A percentile compares a stretch with the other conserved stretches of the same genome.
These are phyloP conservation scores for Calonectria hongkongensis DNA, from an alignment of 2,329 filamentous ascomycete species.

Conservation along the genomic window DNA sequence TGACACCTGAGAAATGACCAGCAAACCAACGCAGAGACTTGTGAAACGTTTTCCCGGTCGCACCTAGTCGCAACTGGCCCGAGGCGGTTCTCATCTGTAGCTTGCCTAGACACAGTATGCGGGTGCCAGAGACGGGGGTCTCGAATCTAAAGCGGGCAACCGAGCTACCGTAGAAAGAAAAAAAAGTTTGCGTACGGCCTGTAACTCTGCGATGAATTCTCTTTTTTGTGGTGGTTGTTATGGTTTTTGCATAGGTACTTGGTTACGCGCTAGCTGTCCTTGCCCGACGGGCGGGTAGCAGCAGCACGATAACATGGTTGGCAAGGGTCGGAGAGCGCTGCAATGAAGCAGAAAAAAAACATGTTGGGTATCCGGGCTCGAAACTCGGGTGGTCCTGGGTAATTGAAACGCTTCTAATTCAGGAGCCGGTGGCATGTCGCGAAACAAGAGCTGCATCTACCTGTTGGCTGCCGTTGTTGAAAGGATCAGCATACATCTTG, in stretches of 20 bases:
- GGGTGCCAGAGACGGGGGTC: slow-evolving; percentile 30
- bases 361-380: slow-evolving; percentile 28
- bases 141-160: slow-evolving; percentile 11
- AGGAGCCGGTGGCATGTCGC: slow-evolving; percentile 20
- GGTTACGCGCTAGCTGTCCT: slow-evolving; percentile 26
- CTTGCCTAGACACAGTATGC: slow-evolving; percentile 22
- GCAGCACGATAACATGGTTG: background rate
- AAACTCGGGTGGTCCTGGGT: slow-evolving; percentile 16
- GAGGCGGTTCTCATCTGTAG: slow-evolving; percentile 24
- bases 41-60: slow-evolving; percentile 48
- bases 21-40: slow-evolving; percentile 25
- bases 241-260: slow-evolving; percentile 17
- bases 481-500: slow-evolving; percentile 30
- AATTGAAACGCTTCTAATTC: slow-evolving; percentile 32
- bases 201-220: slow-evolving; percentile 24
- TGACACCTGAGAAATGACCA: slow-evolving; percentile 38
- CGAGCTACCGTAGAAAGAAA: background rate
- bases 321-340: slow-evolving; percentile 17
- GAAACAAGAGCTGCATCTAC: slow-evolving; percentile 29
- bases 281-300: slow-evolving; percentile 1
- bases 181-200: slow-evolving; percentile 23
- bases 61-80: slow-evolving; percentile 47
- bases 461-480: slow-evolving; percentile 21
- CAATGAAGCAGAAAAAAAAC: background rate
- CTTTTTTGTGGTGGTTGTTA: background rate